Evolutionary conservation across 306 rosid species (phyloP), one percentile per base, ranked within the genome.

Genomic region (Cucumis melo): DNA sequence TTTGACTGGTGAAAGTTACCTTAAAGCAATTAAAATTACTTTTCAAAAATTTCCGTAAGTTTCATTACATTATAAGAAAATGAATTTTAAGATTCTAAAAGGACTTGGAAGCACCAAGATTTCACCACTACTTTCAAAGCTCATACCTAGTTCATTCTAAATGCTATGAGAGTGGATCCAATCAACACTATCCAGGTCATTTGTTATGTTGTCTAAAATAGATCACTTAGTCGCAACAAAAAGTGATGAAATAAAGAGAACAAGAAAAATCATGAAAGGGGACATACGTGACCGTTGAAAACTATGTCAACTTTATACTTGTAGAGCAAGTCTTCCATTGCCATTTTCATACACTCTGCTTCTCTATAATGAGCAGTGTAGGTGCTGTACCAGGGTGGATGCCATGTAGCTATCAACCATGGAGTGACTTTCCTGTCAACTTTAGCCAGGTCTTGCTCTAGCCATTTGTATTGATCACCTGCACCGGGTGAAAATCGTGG

Each of bases 341-440:
- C 88, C 21, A 88, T 87, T 87, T 87, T 86, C 98, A 93, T 93
- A 64, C 98, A 91, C 84, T 93, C 98, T 9, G 80, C 97, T 86
- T 91, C 98, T 87, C 94, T 88, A 76, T 91, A 93, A 77, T 91
- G 97, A 29, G 97, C 74, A 61, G 58, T 83, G 86, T 88, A 93
- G 67, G 90, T 91, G 90, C 92, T 93, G 82, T 93, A 91, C 98
- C 97, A 93, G 39, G 97, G 97, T 27, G 96, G 76, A 77, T 91
- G 98, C 96, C 96, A 91, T 38, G 90, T 74, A 79, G 96, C 98
- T 29, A 91, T 86, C 81, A 93, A 82, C 98, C 98, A 93, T 56
- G 98, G 98, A 65, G 98, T 93, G 80, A 87, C 84, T 79, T 84
- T 81, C 84, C 96, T 86, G 80, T 90, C 87, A 67, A 93, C 82